Evolutionary conservation across 2,329 filamentous ascomycete genomes (phyloP).

Genomic region (Drechslerella coelobrocha): DNA sequence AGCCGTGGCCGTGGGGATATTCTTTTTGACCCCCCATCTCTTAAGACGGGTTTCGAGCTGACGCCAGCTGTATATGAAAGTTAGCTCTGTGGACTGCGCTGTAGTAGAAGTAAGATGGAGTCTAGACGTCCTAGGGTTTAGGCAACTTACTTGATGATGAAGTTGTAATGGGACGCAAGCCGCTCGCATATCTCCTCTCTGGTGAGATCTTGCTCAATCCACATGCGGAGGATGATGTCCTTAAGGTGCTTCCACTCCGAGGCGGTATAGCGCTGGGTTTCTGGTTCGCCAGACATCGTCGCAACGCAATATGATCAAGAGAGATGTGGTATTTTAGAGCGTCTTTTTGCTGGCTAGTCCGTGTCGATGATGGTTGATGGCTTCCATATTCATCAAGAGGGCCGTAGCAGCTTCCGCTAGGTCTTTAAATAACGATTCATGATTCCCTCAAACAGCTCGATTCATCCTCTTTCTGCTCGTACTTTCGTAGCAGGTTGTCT

Average conservation of each 20-base stretch:
- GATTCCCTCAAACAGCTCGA: background rate
- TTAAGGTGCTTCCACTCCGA: constrained; percentile 2
- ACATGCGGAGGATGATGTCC: background rate
- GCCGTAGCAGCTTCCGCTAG: background rate
- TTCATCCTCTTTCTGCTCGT: background rate
- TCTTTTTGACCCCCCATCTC: background rate
- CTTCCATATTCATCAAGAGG: too few relatives aligned
- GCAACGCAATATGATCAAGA: background rate
- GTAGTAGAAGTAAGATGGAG: too few relatives aligned
- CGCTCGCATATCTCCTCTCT: constrained; percentile 3
- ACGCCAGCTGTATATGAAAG: background rate
- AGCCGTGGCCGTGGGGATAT: background rate
- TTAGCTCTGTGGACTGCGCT: background rate
- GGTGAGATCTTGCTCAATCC: background rate
- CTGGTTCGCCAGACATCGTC: constrained; percentile 1
- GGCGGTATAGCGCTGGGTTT: background rate
- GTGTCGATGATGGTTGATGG: background rate
- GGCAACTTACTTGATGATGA: background rate
- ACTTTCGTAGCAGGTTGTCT: background rate
- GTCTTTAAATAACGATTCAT: constrained; percentile 6
- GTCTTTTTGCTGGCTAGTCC: background rate
- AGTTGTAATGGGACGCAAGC: background rate
- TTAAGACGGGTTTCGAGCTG: background rate
- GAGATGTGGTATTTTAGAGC: background rate
- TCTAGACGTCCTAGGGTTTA: too few relatives aligned